Evolutionary conservation across 106 monocot genomes (phyloP).

Genomic region (Ottelia alismoides): DNA sequence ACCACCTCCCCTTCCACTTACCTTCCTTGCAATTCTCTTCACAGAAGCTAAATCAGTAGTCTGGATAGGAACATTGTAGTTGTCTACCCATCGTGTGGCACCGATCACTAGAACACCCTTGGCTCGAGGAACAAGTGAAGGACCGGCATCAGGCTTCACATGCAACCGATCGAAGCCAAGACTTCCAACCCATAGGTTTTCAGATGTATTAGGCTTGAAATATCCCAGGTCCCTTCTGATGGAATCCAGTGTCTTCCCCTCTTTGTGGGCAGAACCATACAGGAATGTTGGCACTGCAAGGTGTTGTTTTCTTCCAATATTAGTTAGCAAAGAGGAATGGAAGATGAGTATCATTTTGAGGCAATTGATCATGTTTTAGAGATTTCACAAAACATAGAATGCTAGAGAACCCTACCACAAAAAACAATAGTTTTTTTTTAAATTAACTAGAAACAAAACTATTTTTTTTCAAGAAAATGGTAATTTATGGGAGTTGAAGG

Average conservation of each 20-base stretch:
- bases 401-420: neutral
- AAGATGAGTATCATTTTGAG: too few species aligned
- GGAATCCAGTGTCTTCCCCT: slow-evolving; percentile 34
- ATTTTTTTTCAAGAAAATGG: neutral
- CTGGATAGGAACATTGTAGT: slow-evolving; percentile 66
- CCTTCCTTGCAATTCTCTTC: slow-evolving; percentile 33
- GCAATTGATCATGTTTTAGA: neutral
- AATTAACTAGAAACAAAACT: neutral
- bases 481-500: neutral
- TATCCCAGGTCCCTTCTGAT: slow-evolving; percentile 75
- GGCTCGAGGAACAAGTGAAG: slow-evolving; percentile 4
- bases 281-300: slow-evolving; percentile 61
- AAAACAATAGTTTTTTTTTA: neutral
- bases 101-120: slow-evolving; percentile 59
- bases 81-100: slow-evolving; percentile 53
- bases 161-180: slow-evolving; percentile 3
- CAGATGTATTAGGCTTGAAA: slow-evolving; percentile 56
- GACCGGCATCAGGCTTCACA: slow-evolving; percentile 49
- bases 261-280: slow-evolving; percentile 58
- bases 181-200: slow-evolving; percentile 40
- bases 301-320: too few species aligned
- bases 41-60: slow-evolving; percentile 30
- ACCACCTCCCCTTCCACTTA: slow-evolving; percentile 73
- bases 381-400: neutral
- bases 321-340: too few species aligned